Percentiles rank a stretch among this genome's conserved stretches.
phyloP scores from a whole-genome alignment of 495 filamentous ascomycete genomes.

The Penicillium parvum region DNA sequence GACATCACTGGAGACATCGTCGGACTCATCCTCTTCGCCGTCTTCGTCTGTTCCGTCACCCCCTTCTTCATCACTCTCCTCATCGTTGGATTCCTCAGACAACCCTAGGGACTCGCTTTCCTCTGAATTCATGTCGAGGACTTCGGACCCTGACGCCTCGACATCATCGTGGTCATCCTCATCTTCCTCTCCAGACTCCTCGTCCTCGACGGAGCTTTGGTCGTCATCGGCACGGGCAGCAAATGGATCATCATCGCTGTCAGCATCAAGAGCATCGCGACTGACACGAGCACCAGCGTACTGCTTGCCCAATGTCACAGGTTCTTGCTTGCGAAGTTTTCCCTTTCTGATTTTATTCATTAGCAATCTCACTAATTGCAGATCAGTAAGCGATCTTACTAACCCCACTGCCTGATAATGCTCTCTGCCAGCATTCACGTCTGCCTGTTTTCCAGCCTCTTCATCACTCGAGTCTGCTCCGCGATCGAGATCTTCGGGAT shows the following conservation, averaged over 20 bases:
- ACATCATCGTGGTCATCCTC: constrained; percentile 7
- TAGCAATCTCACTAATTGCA: constrained; percentile 1
- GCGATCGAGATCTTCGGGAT: constrained; percentile 72
- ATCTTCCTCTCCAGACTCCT: constrained; percentile 24
- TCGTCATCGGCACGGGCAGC: constrained; percentile 23
- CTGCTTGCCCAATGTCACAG: constrained; percentile 60
- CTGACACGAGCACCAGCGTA: constrained; percentile 80
- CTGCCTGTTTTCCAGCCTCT: constrained; percentile 32
- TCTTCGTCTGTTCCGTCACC: constrained; percentile 18
- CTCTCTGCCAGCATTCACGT: constrained; percentile 60
- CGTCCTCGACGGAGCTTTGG: constrained; percentile 16
- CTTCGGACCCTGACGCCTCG: not conserved
- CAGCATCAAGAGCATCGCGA: constrained; percentile 58
- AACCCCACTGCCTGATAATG: constrained; percentile 85
- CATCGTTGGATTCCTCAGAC: too few relatives aligned
- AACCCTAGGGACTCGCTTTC: too few relatives aligned
- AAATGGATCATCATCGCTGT: constrained; percentile 45
- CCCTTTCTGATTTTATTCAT: constrained; percentile 57
- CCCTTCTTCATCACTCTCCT: constrained; percentile 24
- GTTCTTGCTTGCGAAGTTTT: constrained; percentile 72
- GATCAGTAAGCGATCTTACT: constrained; percentile 11
- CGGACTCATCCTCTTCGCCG: too few relatives aligned
- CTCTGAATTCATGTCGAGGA: not conserved
- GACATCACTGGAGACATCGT: too few relatives aligned
- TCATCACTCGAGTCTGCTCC: constrained; percentile 51